Conservation (phyloP, 2,329 filamentous ascomycete species). For the Bipolaris sorokiniana region DNA sequence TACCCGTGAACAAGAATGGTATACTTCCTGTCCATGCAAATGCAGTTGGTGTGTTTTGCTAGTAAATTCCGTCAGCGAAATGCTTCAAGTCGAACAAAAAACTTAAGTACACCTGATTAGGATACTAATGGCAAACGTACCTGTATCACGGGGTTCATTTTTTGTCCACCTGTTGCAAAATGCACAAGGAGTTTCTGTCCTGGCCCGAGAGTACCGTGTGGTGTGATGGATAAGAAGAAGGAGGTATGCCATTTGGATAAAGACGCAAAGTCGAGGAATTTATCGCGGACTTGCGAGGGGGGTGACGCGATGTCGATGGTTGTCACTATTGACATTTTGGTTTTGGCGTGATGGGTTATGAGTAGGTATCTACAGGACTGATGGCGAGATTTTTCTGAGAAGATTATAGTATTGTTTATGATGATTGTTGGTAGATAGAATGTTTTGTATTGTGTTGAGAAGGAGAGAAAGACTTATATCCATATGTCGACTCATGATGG, state of each 20-base stretch:
- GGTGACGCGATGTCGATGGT: conserved; percentile 27
- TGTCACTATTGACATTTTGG: conserved; percentile 15
- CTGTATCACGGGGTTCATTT: conserved; percentile 13
- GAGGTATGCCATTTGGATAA: conserved; percentile 15
- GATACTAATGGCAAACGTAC: not conserved
- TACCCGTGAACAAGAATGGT: conserved; percentile 25
- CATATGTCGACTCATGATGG: not conserved
- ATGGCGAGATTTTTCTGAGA: not conserved
- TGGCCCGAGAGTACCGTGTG: conserved; percentile 17
- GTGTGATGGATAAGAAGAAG: conserved; percentile 26
- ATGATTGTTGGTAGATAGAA: not conserved
- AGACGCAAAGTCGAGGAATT: conserved; percentile 24
- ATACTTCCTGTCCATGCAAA: conserved; percentile 26
- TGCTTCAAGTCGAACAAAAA: too few species aligned
- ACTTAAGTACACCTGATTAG: too few species aligned
- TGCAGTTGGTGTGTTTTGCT: conserved; percentile 14
- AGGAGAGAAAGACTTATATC: not conserved
- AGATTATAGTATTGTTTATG: not conserved
- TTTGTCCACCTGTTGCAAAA: conserved; percentile 11
- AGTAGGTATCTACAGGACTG: not conserved
- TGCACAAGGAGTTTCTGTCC: conserved; percentile 20
- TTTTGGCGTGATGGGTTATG: too few species aligned
- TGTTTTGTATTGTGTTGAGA: not conserved
- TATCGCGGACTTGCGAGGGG: conserved; percentile 19
- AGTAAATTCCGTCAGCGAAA: not conserved